phyloP scores from a whole-genome alignment of 768 basidiomycete genomes.

The Collybia sordida region DNA sequence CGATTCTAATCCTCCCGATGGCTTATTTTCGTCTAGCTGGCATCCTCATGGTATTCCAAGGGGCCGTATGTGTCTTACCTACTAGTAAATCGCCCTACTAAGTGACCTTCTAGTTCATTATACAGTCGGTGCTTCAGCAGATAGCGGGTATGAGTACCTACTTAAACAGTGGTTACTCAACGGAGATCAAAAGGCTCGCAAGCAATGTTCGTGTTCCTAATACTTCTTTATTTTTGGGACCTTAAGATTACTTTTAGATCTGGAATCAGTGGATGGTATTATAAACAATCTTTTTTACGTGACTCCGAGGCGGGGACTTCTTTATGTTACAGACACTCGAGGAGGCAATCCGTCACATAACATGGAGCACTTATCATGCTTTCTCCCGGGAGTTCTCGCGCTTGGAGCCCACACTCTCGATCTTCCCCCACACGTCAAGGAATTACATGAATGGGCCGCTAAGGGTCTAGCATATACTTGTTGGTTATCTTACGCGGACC shows the following conservation, averaged over 20 bases:
- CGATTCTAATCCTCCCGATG: slow-evolving; percentile 25
- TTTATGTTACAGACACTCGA: slow-evolving; percentile 60
- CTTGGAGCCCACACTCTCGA: slow-evolving; percentile 55
- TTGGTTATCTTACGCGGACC: slow-evolving; percentile 66
- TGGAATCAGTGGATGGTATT: slow-evolving; percentile 51
- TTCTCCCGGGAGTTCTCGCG: slow-evolving; percentile 64
- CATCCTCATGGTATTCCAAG: slow-evolving; percentile 20
- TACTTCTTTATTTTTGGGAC: not conserved
- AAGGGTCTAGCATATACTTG: slow-evolving; percentile 70
- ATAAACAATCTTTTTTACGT: slow-evolving; percentile 58
- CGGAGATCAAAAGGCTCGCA: slow-evolving; percentile 42
- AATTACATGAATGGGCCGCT: slow-evolving; percentile 69
- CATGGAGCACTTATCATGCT: slow-evolving; percentile 71
- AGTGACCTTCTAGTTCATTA: slow-evolving; percentile 30
- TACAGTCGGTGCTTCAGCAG: slow-evolving; percentile 56
- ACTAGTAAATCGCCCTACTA: not conserved
- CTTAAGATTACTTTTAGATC: slow-evolving; percentile 32
- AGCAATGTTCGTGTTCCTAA: slow-evolving; percentile 49
- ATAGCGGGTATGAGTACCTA: slow-evolving; percentile 69
- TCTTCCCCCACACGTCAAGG: slow-evolving; percentile 27
- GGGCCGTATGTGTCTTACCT: slow-evolving; percentile 19
- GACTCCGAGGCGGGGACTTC: slow-evolving; percentile 53
- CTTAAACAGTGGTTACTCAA: slow-evolving; percentile 64
- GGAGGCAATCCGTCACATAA: slow-evolving; percentile 35
- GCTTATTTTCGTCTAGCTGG: slow-evolving; percentile 36